Base-by-base conservation (phyloP, 192 early-diverging fungal species). In the Haplosporangium gracile region DNA sequence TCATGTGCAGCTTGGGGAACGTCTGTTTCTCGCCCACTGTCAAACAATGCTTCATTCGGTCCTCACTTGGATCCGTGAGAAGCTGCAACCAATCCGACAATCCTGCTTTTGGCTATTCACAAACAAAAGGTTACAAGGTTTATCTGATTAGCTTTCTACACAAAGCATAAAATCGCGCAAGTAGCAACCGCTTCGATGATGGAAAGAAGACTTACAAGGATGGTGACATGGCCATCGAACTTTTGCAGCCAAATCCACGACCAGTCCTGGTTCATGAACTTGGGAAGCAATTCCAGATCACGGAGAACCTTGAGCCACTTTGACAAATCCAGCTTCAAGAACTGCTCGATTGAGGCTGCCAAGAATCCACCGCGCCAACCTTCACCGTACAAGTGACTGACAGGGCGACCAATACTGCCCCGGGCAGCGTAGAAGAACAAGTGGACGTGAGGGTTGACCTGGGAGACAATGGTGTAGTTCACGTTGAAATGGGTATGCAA, bases 341-440 rank as follows among this genome's bases (percentile, higher is more conserved):
- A 90, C 74, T 97, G 96, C 77, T 95, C 95, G 26, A 97, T 82
- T 0, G 93, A 91, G 5, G 95, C 94, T 1, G 93, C 91, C 24
- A 98, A 40, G 86, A 97, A 97, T n/a, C 97, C 97, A 53, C 98
- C 98, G 24, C 97, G 92, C 96, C 96, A 97, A n/a, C 94, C 94
- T 55, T 91, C 90, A 39, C 96, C 95, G 51, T 80, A 77, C n/a
- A 93, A 84, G 81, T 95, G 94, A 20, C 92, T 90, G 11, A 93
- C 93, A 24, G 97, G 97, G 79, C 92, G 89, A 22, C 97, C 97
- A 22, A 95, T 82, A 29, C 92, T 89, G 22, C 97, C 96, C 83
- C 93, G 88, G 49, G 93, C 90, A n/a, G 94, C 93, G 87, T 95
- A 97, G 77, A 97, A 97, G 90, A 98, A 98, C 83, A 96, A 70